A percentile compares a stretch with the other conserved stretches of the same genome.
phyloP scores from a whole-genome alignment of 192 early-diverging fungal species.

The Mortierella alpina region DNA sequence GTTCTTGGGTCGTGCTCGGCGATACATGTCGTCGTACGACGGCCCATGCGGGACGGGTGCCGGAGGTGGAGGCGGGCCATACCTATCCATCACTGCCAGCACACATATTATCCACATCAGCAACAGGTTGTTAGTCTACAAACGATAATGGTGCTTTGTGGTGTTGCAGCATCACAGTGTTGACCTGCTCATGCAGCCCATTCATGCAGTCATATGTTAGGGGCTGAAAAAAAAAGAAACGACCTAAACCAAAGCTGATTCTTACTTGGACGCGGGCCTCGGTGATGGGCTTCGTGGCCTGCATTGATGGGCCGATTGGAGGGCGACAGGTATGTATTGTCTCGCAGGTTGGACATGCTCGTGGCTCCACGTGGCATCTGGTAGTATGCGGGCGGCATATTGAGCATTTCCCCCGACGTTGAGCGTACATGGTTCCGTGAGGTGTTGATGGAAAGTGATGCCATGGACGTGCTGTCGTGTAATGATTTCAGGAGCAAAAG shows the following conservation, averaged over 20 bases:
- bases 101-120: too few species aligned
- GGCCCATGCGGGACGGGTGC: slow-evolving; percentile 29
- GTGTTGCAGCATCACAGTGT: too few species aligned
- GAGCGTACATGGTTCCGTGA: slow-evolving; percentile 38
- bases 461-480: slow-evolving; percentile 16
- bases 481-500: background rate
- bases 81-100: slow-evolving; percentile 36
- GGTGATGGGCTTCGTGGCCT: slow-evolving; percentile 34
- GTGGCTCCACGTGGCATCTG: slow-evolving; percentile 44
- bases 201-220: background rate
- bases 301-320: slow-evolving; percentile 13
- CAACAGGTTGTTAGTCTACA: background rate
- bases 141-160: too few species aligned
- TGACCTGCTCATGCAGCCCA: background rate
- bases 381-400: slow-evolving; percentile 32
- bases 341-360: slow-evolving; percentile 47
- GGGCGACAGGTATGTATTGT: slow-evolving; percentile 29
- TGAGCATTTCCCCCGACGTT: slow-evolving; percentile 48
- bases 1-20: slow-evolving; percentile 45
- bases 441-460: slow-evolving; percentile 48
- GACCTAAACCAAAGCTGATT: background rate
- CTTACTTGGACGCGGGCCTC: slow-evolving; percentile 39
- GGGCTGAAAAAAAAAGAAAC: background rate
- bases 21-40: slow-evolving; percentile 46
- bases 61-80: slow-evolving; percentile 25